Conservation (phyloP, 2,329 filamentous ascomycete species). For the Claviceps africana region DNA sequence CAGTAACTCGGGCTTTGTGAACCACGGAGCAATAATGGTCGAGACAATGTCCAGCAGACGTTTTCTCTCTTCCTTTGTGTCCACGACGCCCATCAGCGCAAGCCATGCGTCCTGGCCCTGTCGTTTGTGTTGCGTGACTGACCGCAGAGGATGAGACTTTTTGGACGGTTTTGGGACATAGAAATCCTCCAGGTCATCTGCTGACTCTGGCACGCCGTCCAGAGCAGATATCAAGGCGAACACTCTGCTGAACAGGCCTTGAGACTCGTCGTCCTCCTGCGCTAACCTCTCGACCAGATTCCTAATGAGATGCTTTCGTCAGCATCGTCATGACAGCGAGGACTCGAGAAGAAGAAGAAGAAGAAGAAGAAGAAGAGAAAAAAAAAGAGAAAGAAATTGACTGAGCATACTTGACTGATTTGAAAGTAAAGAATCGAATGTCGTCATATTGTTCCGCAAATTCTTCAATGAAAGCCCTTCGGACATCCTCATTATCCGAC, state of each 20-base stretch:
- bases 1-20: conserved; percentile 71
- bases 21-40: conserved; percentile 74
- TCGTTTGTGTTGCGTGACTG: conserved; percentile 58
- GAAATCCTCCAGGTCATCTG: conserved; percentile 53
- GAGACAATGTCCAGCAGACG: conserved; percentile 61
- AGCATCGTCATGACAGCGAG: background rate
- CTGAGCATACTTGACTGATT: conserved; percentile 48
- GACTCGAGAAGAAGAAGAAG: background rate
- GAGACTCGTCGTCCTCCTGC: conserved; percentile 8
- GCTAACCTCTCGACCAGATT: conserved; percentile 13
- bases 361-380: too few species aligned
- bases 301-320: conserved; percentile 9
- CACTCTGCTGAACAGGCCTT: conserved; percentile 36
- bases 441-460: conserved; percentile 74
- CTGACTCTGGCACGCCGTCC: conserved; percentile 54
- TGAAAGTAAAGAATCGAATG: conserved; percentile 69
- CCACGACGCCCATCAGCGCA: conserved; percentile 52
- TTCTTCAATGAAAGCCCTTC: conserved; percentile 61
- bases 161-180: conserved; percentile 52
- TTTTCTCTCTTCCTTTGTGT: conserved; percentile 66
- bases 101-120: conserved; percentile 81
- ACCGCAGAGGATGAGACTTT: conserved; percentile 51
- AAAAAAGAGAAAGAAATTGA: background rate
- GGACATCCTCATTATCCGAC: conserved; percentile 42
- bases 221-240: conserved; percentile 52